phyloP scores from a whole-genome alignment of 163 green algal species.

The Scenedesmus sp. region DNA sequence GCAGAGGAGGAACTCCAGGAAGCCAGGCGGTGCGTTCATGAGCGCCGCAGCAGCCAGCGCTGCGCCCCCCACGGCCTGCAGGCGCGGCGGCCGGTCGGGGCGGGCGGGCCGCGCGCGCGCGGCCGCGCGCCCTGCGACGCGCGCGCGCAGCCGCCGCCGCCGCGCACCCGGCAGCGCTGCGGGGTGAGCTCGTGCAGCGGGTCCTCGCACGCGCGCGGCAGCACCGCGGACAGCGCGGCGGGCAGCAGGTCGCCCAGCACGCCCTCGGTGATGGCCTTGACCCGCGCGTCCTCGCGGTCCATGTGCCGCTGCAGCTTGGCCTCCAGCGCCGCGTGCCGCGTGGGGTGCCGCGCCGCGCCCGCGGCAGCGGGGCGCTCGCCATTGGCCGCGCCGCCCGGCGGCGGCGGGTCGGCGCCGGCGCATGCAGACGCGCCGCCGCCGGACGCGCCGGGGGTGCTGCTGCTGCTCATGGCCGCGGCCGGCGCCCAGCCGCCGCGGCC shows the following conservation, averaged over 20 bases:
- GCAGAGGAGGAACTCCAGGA: conserved; percentile 85
- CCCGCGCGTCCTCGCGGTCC: conserved; percentile 66
- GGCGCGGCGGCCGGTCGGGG: too few relatives aligned
- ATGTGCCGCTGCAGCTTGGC: conserved; percentile 52
- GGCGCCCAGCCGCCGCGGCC: too few relatives aligned
- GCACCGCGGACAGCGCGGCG: conserved; percentile 65
- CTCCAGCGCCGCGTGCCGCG: conserved; percentile 20
- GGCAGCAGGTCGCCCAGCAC: conserved; percentile 79
- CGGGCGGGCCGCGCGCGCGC: too few relatives aligned
- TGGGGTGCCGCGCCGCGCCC: not conserved
- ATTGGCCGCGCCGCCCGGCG: not conserved
- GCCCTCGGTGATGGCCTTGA: conserved; percentile 76
- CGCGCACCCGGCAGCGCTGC: conserved; percentile 56
- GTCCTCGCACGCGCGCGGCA: conserved; percentile 64
- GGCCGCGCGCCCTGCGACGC: too few relatives aligned
- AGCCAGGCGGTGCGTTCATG: conserved; percentile 76
- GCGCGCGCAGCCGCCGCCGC: too few relatives aligned
- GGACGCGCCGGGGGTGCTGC: too few relatives aligned
- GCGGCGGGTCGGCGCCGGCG: not conserved
- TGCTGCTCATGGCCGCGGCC: conserved; percentile 13
- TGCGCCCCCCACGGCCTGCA: conserved; percentile 68
- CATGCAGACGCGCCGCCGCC: not conserved
- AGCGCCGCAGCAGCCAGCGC: conserved; percentile 67
- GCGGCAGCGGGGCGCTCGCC: not conserved
- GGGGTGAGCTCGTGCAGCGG: conserved; percentile 55